phyloP scores from a whole-genome alignment of 768 basidiomycete species.

The Pulveroboletus sp. region DNA sequence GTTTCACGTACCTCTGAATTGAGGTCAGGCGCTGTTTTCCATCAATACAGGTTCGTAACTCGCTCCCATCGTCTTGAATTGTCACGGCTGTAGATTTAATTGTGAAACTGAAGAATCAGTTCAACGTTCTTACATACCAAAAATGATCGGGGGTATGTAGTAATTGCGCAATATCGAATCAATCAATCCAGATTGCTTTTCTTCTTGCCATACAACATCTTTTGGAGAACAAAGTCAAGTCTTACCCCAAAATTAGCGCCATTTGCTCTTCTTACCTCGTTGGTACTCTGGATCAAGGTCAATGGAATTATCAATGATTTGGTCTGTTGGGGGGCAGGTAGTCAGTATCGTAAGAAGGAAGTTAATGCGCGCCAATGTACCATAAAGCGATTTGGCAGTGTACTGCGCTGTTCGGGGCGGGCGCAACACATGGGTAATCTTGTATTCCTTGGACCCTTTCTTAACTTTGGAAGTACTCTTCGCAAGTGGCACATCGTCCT shows the following conservation, averaged over 20 bases:
- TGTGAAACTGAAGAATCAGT: not conserved
- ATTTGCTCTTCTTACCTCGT: slow-evolving; percentile 40
- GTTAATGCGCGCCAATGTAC: slow-evolving; percentile 26
- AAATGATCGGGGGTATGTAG: slow-evolving; percentile 66
- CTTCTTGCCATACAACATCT: slow-evolving; percentile 66
- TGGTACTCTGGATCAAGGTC: slow-evolving; percentile 68
- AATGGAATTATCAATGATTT: slow-evolving; percentile 44
- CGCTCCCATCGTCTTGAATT: slow-evolving; percentile 38
- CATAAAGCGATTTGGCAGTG: slow-evolving; percentile 43
- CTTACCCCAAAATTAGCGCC: not conserved
- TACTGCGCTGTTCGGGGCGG: slow-evolving; percentile 40
- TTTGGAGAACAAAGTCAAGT: slow-evolving; percentile 1
- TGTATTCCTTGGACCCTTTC: slow-evolving; percentile 30
- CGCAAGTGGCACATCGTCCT: slow-evolving; percentile 32
- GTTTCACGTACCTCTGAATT: slow-evolving; percentile 45
- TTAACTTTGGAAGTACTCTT: slow-evolving; percentile 19
- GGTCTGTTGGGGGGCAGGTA: slow-evolving; percentile 33
- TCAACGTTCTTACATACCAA: slow-evolving; percentile 40
- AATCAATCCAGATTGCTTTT: slow-evolving; percentile 58
- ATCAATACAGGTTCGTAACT: slow-evolving; percentile 58
- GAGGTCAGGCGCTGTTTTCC: slow-evolving; percentile 75
- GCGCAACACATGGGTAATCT: slow-evolving; percentile 31
- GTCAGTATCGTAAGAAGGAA: not conserved
- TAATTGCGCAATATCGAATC: slow-evolving; percentile 65
- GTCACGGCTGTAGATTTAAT: slow-evolving; percentile 35